Evolutionary conservation across 306 rosid species (phyloP).

Genomic region (Gillenia trifoliata): DNA sequence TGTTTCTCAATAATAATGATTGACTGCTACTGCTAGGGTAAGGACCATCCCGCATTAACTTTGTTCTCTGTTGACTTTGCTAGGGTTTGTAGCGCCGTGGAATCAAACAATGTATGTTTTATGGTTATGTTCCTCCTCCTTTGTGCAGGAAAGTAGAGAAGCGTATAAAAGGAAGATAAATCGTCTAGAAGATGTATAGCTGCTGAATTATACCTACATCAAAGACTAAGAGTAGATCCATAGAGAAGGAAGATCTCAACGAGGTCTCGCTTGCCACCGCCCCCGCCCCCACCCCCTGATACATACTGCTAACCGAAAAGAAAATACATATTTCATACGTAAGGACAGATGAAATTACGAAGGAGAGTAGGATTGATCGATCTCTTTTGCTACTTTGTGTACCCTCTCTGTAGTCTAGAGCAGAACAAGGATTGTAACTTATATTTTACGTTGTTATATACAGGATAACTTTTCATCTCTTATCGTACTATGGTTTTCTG

Average conservation of each 20-base stretch:
- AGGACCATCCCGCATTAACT: slow-evolving; percentile 13
- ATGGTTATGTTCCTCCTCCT: slow-evolving; percentile 3
- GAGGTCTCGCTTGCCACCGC: slow-evolving; percentile 31
- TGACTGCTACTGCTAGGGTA: slow-evolving; percentile 65
- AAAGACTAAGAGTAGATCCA: slow-evolving; percentile 50
- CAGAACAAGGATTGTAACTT: slow-evolving; percentile 34
- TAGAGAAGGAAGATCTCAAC: slow-evolving; percentile 46
- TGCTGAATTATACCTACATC: slow-evolving; percentile 70
- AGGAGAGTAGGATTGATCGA: slow-evolving; percentile 37
- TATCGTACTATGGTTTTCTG: slow-evolving; percentile 8
- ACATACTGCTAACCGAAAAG: slow-evolving; percentile 90
- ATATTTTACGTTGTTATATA: slow-evolving; percentile 22
- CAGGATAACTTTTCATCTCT: slow-evolving; percentile 12
- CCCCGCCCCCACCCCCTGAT: slow-evolving; percentile 43
- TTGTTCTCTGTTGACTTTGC: background rate
- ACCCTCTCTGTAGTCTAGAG: slow-evolving; percentile 37
- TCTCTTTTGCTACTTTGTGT: slow-evolving; percentile 16
- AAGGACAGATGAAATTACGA: slow-evolving; percentile 42
- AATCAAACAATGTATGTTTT: background rate
- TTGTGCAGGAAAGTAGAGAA: slow-evolving; percentile 69
- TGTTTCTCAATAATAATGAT: slow-evolving; percentile 45
- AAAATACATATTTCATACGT: slow-evolving; percentile 60
- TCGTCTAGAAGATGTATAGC: slow-evolving; percentile 66
- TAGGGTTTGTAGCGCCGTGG: background rate
- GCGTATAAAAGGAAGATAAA: slow-evolving; percentile 56